phyloP scores from a whole-genome alignment of 2,329 filamentous ascomycete species.

The Diaporthe sp. region DNA sequence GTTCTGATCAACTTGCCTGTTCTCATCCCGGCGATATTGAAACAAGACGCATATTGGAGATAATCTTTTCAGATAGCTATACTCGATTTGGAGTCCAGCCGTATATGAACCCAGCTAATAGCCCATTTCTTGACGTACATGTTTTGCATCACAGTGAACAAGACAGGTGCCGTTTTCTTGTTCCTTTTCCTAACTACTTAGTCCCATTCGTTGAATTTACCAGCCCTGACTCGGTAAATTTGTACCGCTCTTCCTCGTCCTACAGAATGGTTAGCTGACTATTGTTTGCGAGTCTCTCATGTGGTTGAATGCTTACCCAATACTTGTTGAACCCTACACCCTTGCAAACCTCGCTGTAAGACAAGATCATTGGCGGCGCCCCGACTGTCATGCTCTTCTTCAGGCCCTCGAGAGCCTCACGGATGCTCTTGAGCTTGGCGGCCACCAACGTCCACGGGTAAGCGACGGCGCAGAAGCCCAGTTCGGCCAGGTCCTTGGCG shows the following conservation, averaged over 20 bases:
- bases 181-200: not conserved
- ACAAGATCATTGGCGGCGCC: not conserved
- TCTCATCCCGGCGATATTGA: too few species aligned
- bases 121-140: too few species aligned
- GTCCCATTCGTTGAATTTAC: not conserved
- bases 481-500: conserved; percentile 50
- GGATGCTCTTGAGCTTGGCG: conserved; percentile 49
- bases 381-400: conserved; percentile 9
- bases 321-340: not conserved
- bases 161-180: not conserved
- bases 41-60: too few species aligned
- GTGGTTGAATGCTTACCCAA: not conserved
- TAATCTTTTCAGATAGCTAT: too few species aligned
- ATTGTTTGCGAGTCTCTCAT: too few species aligned
- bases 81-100: too few species aligned
- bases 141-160: not conserved
- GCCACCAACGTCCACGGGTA: conserved; percentile 62
- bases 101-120: too few species aligned
- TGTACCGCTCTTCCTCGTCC: conserved; percentile 1
- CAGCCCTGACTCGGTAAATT: not conserved
- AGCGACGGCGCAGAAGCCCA: conserved; percentile 58
- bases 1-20: not conserved
- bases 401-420: conserved; percentile 4
- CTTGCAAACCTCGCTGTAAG: not conserved
- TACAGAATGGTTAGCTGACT: not conserved